Conservation (phyloP, 2,329 filamentous ascomycete genomes). For the Fusarium haematococcum region DNA sequence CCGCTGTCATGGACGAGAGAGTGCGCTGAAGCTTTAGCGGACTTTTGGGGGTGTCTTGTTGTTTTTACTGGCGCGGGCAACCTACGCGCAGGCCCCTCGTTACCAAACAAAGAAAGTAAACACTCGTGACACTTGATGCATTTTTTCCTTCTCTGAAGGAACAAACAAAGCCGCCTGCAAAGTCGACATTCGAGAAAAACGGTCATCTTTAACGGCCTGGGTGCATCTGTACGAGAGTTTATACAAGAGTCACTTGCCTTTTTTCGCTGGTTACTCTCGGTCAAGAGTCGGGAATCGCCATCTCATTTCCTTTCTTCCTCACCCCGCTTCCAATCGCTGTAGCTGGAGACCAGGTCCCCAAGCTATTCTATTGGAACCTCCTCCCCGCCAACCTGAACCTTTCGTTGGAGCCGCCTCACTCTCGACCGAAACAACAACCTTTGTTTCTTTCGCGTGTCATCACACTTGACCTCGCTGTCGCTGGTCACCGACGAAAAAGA, state of each 20-base stretch:
- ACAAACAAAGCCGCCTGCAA: neutral
- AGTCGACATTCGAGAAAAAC: neutral
- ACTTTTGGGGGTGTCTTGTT: neutral
- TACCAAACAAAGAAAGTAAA: constrained; percentile 37
- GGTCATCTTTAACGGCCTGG: neutral
- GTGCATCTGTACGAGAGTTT: neutral
- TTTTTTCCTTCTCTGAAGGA: neutral
- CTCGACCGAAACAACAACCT: neutral
- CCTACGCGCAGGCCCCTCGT: neutral
- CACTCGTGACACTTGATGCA: constrained; percentile 6
- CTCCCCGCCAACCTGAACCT: neutral
- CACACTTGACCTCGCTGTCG: neutral
- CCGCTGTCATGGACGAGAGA: neutral
- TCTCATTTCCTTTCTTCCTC: neutral
- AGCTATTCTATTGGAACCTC: neutral
- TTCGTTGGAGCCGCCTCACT: neutral
- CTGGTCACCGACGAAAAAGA: neutral
- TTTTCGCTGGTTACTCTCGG: neutral
- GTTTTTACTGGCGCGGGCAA: constrained; percentile 1
- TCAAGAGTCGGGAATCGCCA: neutral
- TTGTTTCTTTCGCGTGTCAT: neutral
- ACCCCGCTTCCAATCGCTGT: neutral
- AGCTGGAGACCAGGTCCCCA: neutral
- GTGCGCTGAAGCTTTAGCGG: neutral
- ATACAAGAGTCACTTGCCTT: neutral